phyloP scores from a whole-genome alignment of 164 flowering plant genomes.

The Vitis rotundifolia region DNA sequence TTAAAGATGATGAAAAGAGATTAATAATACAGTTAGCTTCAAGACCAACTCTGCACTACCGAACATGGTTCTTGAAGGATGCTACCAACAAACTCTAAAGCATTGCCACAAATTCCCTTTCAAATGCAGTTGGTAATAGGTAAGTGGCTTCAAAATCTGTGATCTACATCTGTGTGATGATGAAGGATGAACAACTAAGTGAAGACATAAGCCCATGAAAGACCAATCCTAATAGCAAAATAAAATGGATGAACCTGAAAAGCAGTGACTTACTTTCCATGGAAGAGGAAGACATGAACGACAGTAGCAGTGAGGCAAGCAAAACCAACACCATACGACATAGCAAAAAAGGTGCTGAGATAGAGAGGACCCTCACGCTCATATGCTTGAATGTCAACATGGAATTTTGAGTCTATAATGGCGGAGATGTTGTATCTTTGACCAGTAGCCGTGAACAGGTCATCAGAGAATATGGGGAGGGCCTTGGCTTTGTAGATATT shows the following conservation, averaged over 20 bases:
- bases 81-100: too few species aligned
- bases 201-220: too few species aligned
- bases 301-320: slow-evolving; percentile 52
- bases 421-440: slow-evolving; percentile 36
- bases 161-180: too few species aligned
- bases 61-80: too few species aligned
- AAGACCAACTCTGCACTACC: too few species aligned
- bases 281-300: slow-evolving; percentile 67
- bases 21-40: too few species aligned
- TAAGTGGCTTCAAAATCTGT: too few species aligned
- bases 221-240: too few species aligned
- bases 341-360: slow-evolving; percentile 32
- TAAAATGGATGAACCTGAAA: background rate
- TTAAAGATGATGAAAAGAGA: too few species aligned
- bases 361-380: slow-evolving; percentile 33
- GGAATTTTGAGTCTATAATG: slow-evolving; percentile 35
- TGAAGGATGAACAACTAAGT: slow-evolving; percentile 11
- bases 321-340: slow-evolving; percentile 11
- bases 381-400: slow-evolving; percentile 32
- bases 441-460: slow-evolving; percentile 34
- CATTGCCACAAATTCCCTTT: too few species aligned
- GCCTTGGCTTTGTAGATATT: slow-evolving; percentile 35
- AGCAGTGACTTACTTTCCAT: slow-evolving; percentile 57
- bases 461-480: slow-evolving; percentile 43
- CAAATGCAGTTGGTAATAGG: too few species aligned